Conservation (phyloP, 345 rosid genomes). For the Salix brachista region DNA sequence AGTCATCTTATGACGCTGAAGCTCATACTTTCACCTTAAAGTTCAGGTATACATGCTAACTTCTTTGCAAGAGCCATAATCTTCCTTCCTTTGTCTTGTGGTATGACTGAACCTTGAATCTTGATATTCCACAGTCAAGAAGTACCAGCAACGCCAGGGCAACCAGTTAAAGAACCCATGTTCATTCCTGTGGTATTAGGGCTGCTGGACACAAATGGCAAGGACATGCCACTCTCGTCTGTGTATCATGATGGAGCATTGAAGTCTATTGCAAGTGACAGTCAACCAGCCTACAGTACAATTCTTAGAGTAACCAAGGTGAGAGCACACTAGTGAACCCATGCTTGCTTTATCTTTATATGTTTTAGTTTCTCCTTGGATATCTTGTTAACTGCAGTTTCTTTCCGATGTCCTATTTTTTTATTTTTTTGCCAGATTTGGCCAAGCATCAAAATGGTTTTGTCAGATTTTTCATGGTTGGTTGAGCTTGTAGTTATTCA, state of each 20-base stretch:
- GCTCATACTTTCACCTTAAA: conserved; percentile 73
- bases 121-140: conserved; percentile 59
- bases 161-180: conserved; percentile 81
- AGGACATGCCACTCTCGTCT: conserved; percentile 70
- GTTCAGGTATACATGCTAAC: conserved; percentile 54
- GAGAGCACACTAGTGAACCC: conserved; percentile 10
- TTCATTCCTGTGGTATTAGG: conserved; percentile 83
- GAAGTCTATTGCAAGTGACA: conserved; percentile 44
- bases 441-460: neutral
- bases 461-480: neutral
- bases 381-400: neutral
- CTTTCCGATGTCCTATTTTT: neutral
- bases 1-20: conserved; percentile 69
- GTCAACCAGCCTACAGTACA: conserved; percentile 47
- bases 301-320: conserved; percentile 89
- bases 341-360: neutral
- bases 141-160: conserved; percentile 85
- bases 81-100: neutral
- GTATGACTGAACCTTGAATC: conserved; percentile 4
- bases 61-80: neutral
- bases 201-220: conserved; percentile 72
- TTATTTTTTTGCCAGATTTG: neutral
- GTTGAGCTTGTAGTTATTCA: neutral
- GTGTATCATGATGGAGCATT: conserved; percentile 58
- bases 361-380: neutral